Evolutionary conservation across 1,139 yeast species (phyloP).

Genomic region (Zygosaccharomyces sapae): DNA sequence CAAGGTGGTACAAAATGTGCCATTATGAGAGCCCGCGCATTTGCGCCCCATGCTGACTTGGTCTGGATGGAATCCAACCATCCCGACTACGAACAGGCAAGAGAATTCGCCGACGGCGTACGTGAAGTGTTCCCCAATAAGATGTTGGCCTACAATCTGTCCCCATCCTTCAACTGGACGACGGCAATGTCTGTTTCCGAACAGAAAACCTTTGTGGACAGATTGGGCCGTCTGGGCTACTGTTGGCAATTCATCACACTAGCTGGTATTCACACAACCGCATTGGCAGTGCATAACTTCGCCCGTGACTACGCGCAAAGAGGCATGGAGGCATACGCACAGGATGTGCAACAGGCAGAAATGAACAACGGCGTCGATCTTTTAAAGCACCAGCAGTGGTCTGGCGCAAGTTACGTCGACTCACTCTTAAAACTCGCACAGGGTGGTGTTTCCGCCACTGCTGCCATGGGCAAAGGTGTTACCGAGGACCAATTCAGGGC

Average conservation of each 20-base stretch:
- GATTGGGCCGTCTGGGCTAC: conserved; percentile 86
- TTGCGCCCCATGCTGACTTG: conserved; percentile 90
- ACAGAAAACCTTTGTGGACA: conserved; percentile 84
- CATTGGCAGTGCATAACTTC: conserved; percentile 84
- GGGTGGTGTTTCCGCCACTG: conserved; percentile 93
- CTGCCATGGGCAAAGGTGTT: conserved; percentile 98
- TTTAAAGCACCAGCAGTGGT: conserved; percentile 98
- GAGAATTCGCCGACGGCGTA: conserved; percentile 91
- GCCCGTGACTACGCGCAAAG: conserved; percentile 70
- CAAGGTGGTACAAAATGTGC: conserved; percentile 97
- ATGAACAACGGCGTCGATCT: conserved; percentile 89
- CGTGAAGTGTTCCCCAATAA: conserved; percentile 76
- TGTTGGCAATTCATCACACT: conserved; percentile 97
- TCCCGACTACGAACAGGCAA: conserved; percentile 91
- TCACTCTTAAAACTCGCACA: conserved; percentile 83
- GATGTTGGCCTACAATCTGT: conserved; percentile 94
- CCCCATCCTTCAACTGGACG: conserved; percentile 98
- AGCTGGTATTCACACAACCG: conserved; percentile 96
- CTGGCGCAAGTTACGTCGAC: conserved; percentile 97
- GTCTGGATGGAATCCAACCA: conserved; percentile 98
- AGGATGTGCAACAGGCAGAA: conserved; percentile 80
- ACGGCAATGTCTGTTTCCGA: conserved; percentile 84
- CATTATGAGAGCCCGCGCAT: conserved; percentile 94
- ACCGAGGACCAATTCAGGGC: conserved; percentile 83
- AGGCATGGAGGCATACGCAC: conserved; percentile 97